Evolutionary conservation across 148 eudicot genomes (phyloP), one percentile per base, ranked within the genome.

Genomic region (Simmondsia chinensis): DNA sequence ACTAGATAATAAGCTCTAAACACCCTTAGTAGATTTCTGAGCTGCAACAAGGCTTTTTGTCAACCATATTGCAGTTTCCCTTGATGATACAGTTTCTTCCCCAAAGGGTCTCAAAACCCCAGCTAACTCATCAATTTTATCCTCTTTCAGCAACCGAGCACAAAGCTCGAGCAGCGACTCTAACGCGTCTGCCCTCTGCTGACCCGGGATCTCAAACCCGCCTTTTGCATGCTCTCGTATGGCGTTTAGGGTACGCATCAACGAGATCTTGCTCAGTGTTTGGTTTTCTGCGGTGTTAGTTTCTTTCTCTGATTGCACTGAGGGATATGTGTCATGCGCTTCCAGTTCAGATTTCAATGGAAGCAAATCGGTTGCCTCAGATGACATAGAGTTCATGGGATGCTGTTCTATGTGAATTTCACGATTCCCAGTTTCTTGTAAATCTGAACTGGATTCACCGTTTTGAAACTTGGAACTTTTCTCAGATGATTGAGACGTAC

Each of bases 61-160:
- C 56, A 89, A 54, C 97, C 97, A 89, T 32, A 89, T 89, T 24
- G 97, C 95, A 23, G 95, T 89, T 70, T 89, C 97, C 20, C 97
- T 69, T 9, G 95, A 89, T 1, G 97, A 89, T 5, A 89, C 93
- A 1, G 64, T 54, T 34, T 89, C 97, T 51, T 89, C 97, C 27
- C 97, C 95, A 42, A 89, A 89, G 4, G 97, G 93, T 60, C 78
- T 78, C 10, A 89, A 66, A 64, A 89, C 82, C 18, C 85, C 82
- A 1, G 74, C 50, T 20, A 89, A 88, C 65, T 89, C 97, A 2
- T 85, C 88, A 3, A 81, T 69, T 40, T 84, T 84, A 35, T 76
- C 79, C 64, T 89, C 86, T 55, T 79, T 79, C 14, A 89, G 75
- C 39, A 89, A 48, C 32, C 80, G 70, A 2, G 97, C 97, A 69